Evolutionary conservation across 2,329 filamentous ascomycete species (phyloP), one percentile per base, ranked within the genome.

Genomic region (Leptosphaerulina australis): DNA sequence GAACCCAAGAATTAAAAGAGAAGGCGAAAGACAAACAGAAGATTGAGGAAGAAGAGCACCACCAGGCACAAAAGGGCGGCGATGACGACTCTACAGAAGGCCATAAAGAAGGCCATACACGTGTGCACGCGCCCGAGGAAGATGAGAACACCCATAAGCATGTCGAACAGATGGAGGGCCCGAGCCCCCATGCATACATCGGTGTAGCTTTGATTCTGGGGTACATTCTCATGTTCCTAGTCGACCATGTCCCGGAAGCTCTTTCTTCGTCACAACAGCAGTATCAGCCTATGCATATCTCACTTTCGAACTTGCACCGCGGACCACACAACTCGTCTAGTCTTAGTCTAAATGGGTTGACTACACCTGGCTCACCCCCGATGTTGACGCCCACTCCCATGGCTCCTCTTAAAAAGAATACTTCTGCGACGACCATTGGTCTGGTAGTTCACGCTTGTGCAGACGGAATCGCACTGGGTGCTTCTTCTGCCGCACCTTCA

Each of bases 361-460:
- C 61, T 2, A 67, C 64, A 24, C 58, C 50, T 37, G 63, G 56
- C 38, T 65, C 60, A 44, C 66, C 55, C 50, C 61, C 14, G 34
- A 41, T 49, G 36, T 14, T 53, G 30, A 55, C 63, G 11, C 59
- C 61, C 8, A 66, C 76, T 68, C 44, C 72, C 67, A 47, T 74
- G 66, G 43, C 74, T 59, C 40, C 73, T 65, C 55, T 77, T 2
- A 52, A 58, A 21, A 65, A 65, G 38, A 68, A 62, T 20, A 67
- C 59, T 0, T 70, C 68, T 22, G 66, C 66, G 48, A 79, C 93
- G 2, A 99, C 94, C 0, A 88, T 90, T 0, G 94, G 94, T 0
- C 79, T 99, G n/a, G 89, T 97, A 4, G 97, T 99, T 50, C 94
- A 99, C 71, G 91, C 94, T 0, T 89, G 90, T 2, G 93, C 94